Base-by-base conservation (phyloP, 768 basidiomycete species). In the Megacollybia marginata region DNA sequence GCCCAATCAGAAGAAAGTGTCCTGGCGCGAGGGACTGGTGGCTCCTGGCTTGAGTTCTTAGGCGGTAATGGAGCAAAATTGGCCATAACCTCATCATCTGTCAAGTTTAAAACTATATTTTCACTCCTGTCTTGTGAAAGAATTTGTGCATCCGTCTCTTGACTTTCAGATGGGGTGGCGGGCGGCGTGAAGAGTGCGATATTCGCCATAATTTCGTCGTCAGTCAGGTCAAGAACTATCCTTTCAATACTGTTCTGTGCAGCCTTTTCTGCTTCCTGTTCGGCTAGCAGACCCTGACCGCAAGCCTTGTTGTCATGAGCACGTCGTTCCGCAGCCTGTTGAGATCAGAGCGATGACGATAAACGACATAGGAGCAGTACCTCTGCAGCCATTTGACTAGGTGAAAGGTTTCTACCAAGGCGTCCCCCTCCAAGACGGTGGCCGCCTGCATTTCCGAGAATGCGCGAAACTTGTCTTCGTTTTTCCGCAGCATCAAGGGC, bases 291-390 rank as follows among this genome's bases (percentile, higher is more conserved):
- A 1, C 82, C 85, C 9, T 77, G 82, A 2, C 74, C 87, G 54
- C 94, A 97, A 1, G 76, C 64, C 59, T 83, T 83, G 57, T 87
- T 85, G 58, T 96, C 92, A 10, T 69, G 67, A 11, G 73, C 69
- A 54, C 94, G 71, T 49, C 85, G 75, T 59, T 94, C 92, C 0
- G 94, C 94, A 45, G 94, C 94, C 92, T 96, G 58, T 11, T 31
- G 35, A 52, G 42, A 38, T 49, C 48, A 49, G 28, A 49, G 48
- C 50, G 7, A 44, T 33, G 18, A 36, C 5, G 35, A 23, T 15
- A 44, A 47, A 46, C n/a, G 10, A 36, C 11, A 19, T 43, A 35
- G 48, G 16, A 49, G 40, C 12, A 64, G 58, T 55, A 83, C 83
- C 68, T 77, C 73, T 10, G 83, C 88, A 20, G 89, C 80, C 35